Evolutionary conservation across 495 filamentous ascomycete genomes (phyloP).

Genomic region (Aspergillus affinis): DNA sequence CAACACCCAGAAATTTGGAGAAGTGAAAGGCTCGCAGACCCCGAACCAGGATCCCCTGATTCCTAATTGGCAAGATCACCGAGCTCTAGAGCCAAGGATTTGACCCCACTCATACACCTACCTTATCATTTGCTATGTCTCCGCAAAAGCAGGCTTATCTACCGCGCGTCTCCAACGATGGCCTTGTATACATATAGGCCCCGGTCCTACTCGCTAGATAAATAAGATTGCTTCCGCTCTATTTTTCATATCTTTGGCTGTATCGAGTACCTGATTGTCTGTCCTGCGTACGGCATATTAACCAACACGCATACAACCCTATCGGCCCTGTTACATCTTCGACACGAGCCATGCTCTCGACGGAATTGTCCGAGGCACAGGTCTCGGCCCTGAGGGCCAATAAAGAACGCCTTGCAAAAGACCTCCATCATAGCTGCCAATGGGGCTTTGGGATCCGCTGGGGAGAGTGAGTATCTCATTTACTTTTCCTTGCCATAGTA

Average conservation of each 20-base stretch:
- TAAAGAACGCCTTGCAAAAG: slow-evolving; percentile 56
- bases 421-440: slow-evolving; percentile 66
- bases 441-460: slow-evolving; percentile 65
- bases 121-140: slow-evolving; percentile 14
- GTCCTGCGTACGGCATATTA: slow-evolving; percentile 7
- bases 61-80: slow-evolving; percentile 8
- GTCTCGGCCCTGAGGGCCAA: slow-evolving; percentile 54
- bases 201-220: not conserved
- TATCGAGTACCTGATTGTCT: slow-evolving; percentile 5
- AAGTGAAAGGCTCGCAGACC: not conserved
- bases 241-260: slow-evolving; percentile 4
- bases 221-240: slow-evolving; percentile 9
- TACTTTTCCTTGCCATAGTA: slow-evolving; percentile 4
- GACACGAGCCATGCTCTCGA: slow-evolving; percentile 38
- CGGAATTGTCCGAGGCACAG: slow-evolving; percentile 40
- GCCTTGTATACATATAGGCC: slow-evolving; percentile 2
- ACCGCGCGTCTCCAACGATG: slow-evolving; percentile 5
- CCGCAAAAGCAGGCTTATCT: slow-evolving; percentile 9
- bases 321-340: slow-evolving; percentile 27
- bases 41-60: not conserved
- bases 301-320: slow-evolving; percentile 8
- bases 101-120: slow-evolving; percentile 9
- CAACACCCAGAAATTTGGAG: slow-evolving; percentile 7
- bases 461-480: slow-evolving; percentile 54
- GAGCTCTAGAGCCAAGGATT: slow-evolving; percentile 1